Conservation (phyloP, 2,329 filamentous ascomycete species). For the Pezicula radicicola region DNA sequence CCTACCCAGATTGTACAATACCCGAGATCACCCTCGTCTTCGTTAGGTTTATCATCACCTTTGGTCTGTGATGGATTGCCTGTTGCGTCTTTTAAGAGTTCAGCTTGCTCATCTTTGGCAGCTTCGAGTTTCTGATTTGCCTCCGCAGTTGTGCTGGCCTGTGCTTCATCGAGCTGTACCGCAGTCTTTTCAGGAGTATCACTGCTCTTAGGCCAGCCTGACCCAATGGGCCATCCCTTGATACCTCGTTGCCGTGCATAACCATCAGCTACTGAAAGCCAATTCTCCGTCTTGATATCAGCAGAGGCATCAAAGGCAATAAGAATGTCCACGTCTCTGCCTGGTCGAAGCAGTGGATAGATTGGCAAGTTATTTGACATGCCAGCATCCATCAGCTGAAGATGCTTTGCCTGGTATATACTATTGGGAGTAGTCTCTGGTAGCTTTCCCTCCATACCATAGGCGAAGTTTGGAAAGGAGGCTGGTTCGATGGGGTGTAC, state of each 20-base stretch:
- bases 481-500: slow-evolving; percentile 95
- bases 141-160: slow-evolving; percentile 52
- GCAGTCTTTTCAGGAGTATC: slow-evolving; percentile 58
- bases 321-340: slow-evolving; percentile 83
- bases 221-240: slow-evolving; percentile 90
- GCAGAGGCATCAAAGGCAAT: slow-evolving; percentile 91
- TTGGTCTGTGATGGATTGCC: slow-evolving; percentile 16
- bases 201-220: slow-evolving; percentile 78
- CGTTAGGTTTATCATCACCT: slow-evolving; percentile 34
- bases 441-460: slow-evolving; percentile 74
- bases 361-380: slow-evolving; percentile 99
- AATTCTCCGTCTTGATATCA: slow-evolving; percentile 91
- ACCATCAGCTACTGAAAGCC: slow-evolving; percentile 90
- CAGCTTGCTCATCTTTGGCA: slow-evolving; percentile 48
- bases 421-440: slow-evolving; percentile 75
- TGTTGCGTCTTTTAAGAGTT: slow-evolving; percentile 30
- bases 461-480: slow-evolving; percentile 82
- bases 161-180: slow-evolving; percentile 64
- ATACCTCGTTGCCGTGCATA: slow-evolving; percentile 88
- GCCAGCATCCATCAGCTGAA: slow-evolving; percentile 91
- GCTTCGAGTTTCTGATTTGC: slow-evolving; percentile 61
- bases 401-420: slow-evolving; percentile 67
- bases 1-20: slow-evolving; percentile 98
- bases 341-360: slow-evolving; percentile 86
- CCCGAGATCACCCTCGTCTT: slow-evolving; percentile 57